Percentiles rank a stretch among this genome's conserved stretches.
These are phyloP conservation scores for Hirsutella rhossiliensis DNA, from an alignment of 2,329 filamentous ascomycete genomes.

Conservation along the genomic window DNA sequence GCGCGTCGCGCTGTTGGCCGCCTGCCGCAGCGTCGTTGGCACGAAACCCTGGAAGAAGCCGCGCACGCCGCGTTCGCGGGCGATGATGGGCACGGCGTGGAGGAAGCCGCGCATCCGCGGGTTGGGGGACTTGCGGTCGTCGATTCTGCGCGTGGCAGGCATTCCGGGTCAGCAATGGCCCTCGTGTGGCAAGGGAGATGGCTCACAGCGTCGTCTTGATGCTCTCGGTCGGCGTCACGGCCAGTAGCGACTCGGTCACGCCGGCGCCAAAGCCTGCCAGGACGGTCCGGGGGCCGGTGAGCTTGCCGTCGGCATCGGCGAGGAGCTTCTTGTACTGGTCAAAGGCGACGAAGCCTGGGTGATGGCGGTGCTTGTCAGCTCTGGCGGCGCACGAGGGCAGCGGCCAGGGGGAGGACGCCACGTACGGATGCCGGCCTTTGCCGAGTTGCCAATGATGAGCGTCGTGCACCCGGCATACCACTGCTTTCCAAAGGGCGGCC, in stretches of 20 bases:
- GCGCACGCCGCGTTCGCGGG: conserved; percentile 71
- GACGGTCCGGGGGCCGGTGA: conserved; percentile 82
- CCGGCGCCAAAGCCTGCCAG: conserved; percentile 90
- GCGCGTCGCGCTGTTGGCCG: conserved; percentile 83
- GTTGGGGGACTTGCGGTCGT: conserved; percentile 78
- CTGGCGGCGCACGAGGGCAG: neutral
- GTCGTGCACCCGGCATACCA: conserved; percentile 99
- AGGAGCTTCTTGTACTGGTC: conserved; percentile 84
- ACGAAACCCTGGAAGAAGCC: conserved; percentile 97
- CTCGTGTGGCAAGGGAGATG: neutral
- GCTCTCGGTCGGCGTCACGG: conserved; percentile 93
- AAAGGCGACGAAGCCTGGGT: conserved; percentile 71
- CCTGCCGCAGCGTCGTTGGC: conserved; percentile 87
- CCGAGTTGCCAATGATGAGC: conserved; percentile 87
- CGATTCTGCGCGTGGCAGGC: conserved; percentile 49
- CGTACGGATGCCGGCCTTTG: conserved; percentile 90
- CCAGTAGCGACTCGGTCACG: conserved; percentile 83
- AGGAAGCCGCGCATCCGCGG: conserved; percentile 87
- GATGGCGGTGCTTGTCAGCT: neutral
- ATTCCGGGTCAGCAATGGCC: neutral
- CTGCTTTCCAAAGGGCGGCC: conserved; percentile 83
- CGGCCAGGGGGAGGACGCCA: conserved; percentile 11
- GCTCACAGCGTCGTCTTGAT: conserved; percentile 86
- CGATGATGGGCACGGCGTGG: conserved; percentile 79
- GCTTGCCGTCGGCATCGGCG: conserved; percentile 72